These are phyloP conservation scores for Blastomyces silverae DNA, from an alignment of 2,329 filamentous ascomycete genomes.

Conservation along the genomic window DNA sequence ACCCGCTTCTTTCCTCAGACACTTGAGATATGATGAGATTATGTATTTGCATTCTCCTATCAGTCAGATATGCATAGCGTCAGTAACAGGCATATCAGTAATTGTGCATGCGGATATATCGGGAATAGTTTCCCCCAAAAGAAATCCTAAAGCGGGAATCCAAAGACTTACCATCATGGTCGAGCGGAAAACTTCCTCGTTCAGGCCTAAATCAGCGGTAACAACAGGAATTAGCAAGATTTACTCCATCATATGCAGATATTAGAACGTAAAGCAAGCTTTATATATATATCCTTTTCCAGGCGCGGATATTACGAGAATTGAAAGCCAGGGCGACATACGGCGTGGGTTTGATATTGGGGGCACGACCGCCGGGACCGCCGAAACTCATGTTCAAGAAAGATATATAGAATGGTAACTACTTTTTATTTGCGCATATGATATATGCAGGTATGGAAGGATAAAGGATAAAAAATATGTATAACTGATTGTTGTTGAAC, in stretches of 20 bases:
- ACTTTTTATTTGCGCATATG: not conserved
- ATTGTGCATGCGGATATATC: not conserved
- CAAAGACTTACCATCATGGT: constrained; percentile 64
- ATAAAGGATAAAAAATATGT: not conserved
- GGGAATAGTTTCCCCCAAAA: no score
- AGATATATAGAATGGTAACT: not conserved
- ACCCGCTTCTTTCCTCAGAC: constrained; percentile 75
- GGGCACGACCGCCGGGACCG: constrained; percentile 59
- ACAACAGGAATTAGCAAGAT: constrained; percentile 6
- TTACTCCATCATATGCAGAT: not conserved
- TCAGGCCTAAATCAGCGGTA: constrained; percentile 58
- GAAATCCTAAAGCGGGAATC: not conserved
- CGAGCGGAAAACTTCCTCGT: constrained; percentile 89
- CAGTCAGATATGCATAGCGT: not conserved
- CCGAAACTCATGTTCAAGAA: constrained; percentile 53
- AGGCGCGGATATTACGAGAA: not conserved
- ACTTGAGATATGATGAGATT: constrained; percentile 77
- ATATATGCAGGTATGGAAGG: not conserved
- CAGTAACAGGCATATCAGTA: constrained; percentile 1
- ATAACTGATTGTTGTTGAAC: not conserved
- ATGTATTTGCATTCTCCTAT: constrained; percentile 86
- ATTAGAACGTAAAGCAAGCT: not conserved
- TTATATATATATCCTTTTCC: not conserved
- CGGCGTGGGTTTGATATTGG: constrained; percentile 63
- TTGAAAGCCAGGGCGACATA: constrained; percentile 39